Evolutionary conservation across 2,329 filamentous ascomycete species (phyloP), one percentile per base, ranked within the genome.

Genomic region (Phyllosticta citribraziliensis): DNA sequence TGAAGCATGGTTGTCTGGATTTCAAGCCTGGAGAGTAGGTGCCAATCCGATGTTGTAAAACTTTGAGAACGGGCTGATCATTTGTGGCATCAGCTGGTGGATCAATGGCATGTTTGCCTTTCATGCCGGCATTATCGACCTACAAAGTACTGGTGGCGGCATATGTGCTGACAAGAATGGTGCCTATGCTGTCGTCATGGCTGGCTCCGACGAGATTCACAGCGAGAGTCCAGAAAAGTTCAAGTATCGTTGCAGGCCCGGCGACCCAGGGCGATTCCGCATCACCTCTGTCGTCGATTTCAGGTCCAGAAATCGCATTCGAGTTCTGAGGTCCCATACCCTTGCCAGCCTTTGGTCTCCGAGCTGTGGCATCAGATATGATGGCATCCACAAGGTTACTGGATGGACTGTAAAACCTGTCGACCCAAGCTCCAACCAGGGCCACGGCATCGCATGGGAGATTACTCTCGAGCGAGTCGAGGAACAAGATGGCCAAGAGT

Each of bases 11-110:
- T 5, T 66, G 72, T 63, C 63, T 79, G n/a, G 76, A 76, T 0
- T 80, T 80, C 62, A 69, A 63, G n/a, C 70, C 77, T 60, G 78
- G 78, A 68, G 70, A 74, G 78, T 80, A 63, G 67, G 76, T 72
- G 0, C 19, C 20, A 2, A 9, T 55, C 24, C 6, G 12, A n/a
- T 4, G 12, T 12, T 24, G 1, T 5, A 9, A n/a, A 35, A 24
- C 2, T 25, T 19, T 52, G 57, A n/a, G 19, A 55, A 20, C 12
- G 20, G 14, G 20, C 19, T 54, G 33, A 58, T 33, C n/a, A 11
- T 30, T n/a, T 10, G 14, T 22, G 14, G 11, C 20, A 27, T n/a
- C 52, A 80, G 78, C 27, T 80, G 78, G 78, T 80, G 78, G 78
- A 77, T 80, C 64, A 78, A 74, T 57, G 65, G 75, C 24, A 67